phyloP scores from a whole-genome alignment of 108 stramenopile genomes.

The Nitzschia sp. region DNA sequence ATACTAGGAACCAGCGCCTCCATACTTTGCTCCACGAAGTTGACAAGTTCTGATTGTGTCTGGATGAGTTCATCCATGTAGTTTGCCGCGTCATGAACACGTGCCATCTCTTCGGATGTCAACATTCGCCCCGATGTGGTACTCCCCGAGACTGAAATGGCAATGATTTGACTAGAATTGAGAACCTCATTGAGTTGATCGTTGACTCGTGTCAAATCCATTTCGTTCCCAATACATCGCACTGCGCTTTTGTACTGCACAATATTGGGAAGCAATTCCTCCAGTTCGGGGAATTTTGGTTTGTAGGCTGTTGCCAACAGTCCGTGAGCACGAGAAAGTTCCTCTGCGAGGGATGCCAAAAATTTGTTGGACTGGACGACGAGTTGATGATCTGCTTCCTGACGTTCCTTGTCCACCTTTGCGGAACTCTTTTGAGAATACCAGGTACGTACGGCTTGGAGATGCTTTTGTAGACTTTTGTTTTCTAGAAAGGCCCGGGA shows the following conservation, averaged over 20 bases:
- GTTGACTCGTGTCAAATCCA: constrained; percentile 76
- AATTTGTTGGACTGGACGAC: constrained; percentile 68
- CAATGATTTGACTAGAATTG: constrained; percentile 86
- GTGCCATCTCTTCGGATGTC: constrained; percentile 50
- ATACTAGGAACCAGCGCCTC: constrained; percentile 61
- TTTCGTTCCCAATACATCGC: constrained; percentile 86
- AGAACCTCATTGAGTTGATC: constrained; percentile 68
- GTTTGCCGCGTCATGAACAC: constrained; percentile 38
- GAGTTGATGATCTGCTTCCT: constrained; percentile 62
- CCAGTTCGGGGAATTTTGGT: constrained; percentile 91
- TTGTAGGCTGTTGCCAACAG: constrained; percentile 52
- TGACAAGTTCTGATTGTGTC: constrained; percentile 48
- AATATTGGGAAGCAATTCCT: constrained; percentile 83
- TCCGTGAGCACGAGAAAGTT: constrained; percentile 57
- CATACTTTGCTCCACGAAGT: constrained; percentile 81
- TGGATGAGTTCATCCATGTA: constrained; percentile 64
- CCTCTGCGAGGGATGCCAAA: constrained; percentile 53
- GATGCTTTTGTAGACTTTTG: constrained; percentile 36
- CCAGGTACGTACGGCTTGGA: constrained; percentile 24
- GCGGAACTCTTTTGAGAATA: background rate
- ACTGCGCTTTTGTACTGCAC: constrained; percentile 86
- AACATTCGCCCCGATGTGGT: constrained; percentile 78
- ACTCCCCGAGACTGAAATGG: constrained; percentile 86
- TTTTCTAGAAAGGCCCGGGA: constrained; percentile 36
- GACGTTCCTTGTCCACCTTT: constrained; percentile 42